Conservation (phyloP, 2,329 filamentous ascomycete species). For the Calonectria naviculata region DNA sequence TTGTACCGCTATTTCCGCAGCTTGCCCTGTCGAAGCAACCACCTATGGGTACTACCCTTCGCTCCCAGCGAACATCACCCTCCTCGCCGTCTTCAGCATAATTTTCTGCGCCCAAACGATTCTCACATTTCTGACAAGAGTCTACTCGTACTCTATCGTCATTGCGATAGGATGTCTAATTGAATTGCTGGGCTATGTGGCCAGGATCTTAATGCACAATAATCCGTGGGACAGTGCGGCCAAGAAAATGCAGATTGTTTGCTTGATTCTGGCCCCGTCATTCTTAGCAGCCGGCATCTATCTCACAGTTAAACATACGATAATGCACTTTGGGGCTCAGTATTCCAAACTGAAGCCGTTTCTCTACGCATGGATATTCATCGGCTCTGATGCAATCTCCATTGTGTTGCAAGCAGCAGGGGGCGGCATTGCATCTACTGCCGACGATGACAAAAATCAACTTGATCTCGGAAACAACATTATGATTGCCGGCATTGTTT, state of each 20-base stretch:
- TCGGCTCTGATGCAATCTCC: constrained; percentile 70
- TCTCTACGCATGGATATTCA: constrained; percentile 64
- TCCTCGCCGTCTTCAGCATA: constrained; percentile 59
- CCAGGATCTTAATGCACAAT: constrained; percentile 62
- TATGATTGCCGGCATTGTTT: constrained; percentile 1
- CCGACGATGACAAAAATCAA: constrained; percentile 45
- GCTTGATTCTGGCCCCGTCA: constrained; percentile 70
- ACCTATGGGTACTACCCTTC: constrained; percentile 4
- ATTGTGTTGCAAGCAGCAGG: constrained; percentile 69
- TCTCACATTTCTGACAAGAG: constrained; percentile 53
- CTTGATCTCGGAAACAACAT: constrained; percentile 9
- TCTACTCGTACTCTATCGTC: constrained; percentile 58
- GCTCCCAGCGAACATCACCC: constrained; percentile 60
- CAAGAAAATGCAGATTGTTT: constrained; percentile 67
- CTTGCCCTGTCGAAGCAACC: constrained; percentile 8
- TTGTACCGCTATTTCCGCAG: not conserved
- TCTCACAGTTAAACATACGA: constrained; percentile 63
- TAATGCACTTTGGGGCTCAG: constrained; percentile 55
- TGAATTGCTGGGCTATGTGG: constrained; percentile 69
- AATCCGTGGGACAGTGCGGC: constrained; percentile 58
- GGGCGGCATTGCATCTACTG: constrained; percentile 61
- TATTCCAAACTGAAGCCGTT: constrained; percentile 56
- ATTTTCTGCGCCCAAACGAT: constrained; percentile 51
- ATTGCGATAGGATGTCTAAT: constrained; percentile 59
- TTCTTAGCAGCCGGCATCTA: constrained; percentile 73